Base-by-base conservation (phyloP, 164 flowering plant species). In the Tetracentron sinense region DNA sequence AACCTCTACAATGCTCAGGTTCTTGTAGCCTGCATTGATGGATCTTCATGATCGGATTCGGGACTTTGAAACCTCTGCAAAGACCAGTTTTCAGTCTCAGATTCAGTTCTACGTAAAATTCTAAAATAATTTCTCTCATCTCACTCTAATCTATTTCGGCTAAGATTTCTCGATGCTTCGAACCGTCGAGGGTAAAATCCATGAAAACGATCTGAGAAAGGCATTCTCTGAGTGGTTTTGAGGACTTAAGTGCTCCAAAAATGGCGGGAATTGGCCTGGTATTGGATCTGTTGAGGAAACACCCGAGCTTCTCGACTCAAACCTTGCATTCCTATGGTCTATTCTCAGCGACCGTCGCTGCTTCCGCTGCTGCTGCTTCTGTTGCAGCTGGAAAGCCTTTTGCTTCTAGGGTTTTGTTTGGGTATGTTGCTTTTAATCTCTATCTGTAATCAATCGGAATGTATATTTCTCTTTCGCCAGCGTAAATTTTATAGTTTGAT, bases 291-390 rank as follows among this genome's bases (percentile, higher is more conserved):
- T 57, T 81, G 61, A 71, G 81, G 79, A 83, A 78, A 72, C 79
- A 82, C 26, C 85, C 85, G 14, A 71, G 54, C 61, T 72, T 80
- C n/a, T 59, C 75, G 1, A 25, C 78, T 25, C 79, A 72, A 29
- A 21, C 69, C 58, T 23, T 84, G 21, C 83, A 81, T 65, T 87
- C 94, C 1, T 62, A 65, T 58, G 75, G 80, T 0, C 56, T 73
- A 7, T 78, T 82, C 62, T 76, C 92, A 7, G 81, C 85, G 4
- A 62, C 75, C 16, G 71, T 78, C 11, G 88, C 84, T 38, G 70
- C 83, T 31, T 69, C 87, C 11, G 76, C 85, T 7, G 86, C 88
- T 33, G 89, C 86, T 54, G 85, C 83, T 15, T 70, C 89, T 12
- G 67, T 72, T 61, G 77, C 78, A 17, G 67, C 78, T 1, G 70